Base-by-base conservation (phyloP, 169 alveolate species). In the Eimeria sp. region DNA sequence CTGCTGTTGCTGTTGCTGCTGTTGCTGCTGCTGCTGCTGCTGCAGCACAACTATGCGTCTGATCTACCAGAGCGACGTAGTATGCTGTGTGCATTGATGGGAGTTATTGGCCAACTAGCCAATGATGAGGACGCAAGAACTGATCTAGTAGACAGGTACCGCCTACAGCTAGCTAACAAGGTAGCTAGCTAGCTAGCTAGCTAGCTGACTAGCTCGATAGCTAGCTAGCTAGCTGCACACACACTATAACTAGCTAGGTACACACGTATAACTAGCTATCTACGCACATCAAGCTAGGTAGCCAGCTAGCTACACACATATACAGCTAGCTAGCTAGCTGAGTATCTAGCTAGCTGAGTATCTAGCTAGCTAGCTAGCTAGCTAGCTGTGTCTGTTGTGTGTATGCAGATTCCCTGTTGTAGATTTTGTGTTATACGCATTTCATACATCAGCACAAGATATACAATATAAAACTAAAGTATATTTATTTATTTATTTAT, bases 11-110 rank as follows among this genome's bases (percentile, higher is more conserved):
- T 83, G 92, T 45, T 54, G 92, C 76, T 83, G 92, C 47, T 43
- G 73, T 76, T 83, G 76, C 76, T 83, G 92, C 92, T 54, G 92
- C 76, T 83, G 92, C 47, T 43, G 73, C 92, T 83, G 76, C 76
- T 83, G 92, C 92, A 58, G 73, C 76, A 83, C 92, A 51, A 58
- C 92, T 83, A 83, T 13, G 73, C 61, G 76, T 83, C 92, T 9
- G 76, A 49, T 45, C 27, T 83, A 13, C 57, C 49, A 5, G 51
- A 49, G 18, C 73, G 76, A 3, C 92, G 30, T 18, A 6, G 13
- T 34, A n/a, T 83, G 73, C 76, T 83, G 58, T 83, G 30, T 49
- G 57, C 57, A 14, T 57, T 83, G 27, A 83, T 83, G 92, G 78
- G 73, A 27, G 78, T 83, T 51, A 27, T 83, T 14, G 89, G 89